Percentiles rank a stretch among this genome's conserved stretches.
Conservation (phyloP, 2,329 filamentous ascomycete species). For the Diaporthe australafricana region DNA sequence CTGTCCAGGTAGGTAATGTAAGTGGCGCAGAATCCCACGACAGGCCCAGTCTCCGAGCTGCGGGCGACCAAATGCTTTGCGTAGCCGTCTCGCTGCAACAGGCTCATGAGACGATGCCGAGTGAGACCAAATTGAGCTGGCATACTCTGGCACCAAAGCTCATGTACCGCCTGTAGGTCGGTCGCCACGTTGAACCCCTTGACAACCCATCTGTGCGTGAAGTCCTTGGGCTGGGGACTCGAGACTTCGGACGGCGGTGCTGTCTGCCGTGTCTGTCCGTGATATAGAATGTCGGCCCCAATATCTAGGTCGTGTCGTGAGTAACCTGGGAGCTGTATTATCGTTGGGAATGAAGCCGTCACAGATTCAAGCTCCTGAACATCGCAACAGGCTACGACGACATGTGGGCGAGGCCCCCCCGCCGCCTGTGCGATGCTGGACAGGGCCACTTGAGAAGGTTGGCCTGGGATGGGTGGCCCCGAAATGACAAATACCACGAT, state of each 20-base stretch:
- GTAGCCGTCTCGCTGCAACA: slow-evolving; percentile 67
- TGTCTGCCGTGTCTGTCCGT: slow-evolving; percentile 40
- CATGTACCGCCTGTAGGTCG: slow-evolving; percentile 55
- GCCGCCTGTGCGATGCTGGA: slow-evolving; percentile 57
- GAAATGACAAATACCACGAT: slow-evolving; percentile 72
- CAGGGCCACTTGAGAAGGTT: slow-evolving; percentile 64
- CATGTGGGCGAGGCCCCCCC: slow-evolving; percentile 61
- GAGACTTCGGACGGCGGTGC: slow-evolving; percentile 35
- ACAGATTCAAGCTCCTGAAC: slow-evolving; percentile 52
- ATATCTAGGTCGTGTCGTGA: slow-evolving; percentile 58
- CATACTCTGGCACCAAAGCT: slow-evolving; percentile 60
- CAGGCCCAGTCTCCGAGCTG: slow-evolving; percentile 54
- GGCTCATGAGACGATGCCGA: slow-evolving; percentile 53
- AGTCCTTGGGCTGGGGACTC: slow-evolving; percentile 45
- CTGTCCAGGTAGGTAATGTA: slow-evolving; percentile 69
- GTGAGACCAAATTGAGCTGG: slow-evolving; percentile 60
- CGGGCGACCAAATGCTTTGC: slow-evolving; percentile 68
- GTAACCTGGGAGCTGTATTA: slow-evolving; percentile 63
- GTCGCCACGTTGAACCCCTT: slow-evolving; percentile 53
- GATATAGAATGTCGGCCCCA: slow-evolving; percentile 64
- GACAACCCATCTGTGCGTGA: slow-evolving; percentile 55
- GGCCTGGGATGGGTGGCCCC: slow-evolving; percentile 57
- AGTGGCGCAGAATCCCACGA: slow-evolving; percentile 70
- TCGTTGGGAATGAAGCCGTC: slow-evolving; percentile 60
- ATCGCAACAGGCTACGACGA: slow-evolving; percentile 65